Evolutionary conservation across 495 filamentous ascomycete species (phyloP), one percentile per base, ranked within the genome.

Genomic region (Parathielavia hyrcaniae): DNA sequence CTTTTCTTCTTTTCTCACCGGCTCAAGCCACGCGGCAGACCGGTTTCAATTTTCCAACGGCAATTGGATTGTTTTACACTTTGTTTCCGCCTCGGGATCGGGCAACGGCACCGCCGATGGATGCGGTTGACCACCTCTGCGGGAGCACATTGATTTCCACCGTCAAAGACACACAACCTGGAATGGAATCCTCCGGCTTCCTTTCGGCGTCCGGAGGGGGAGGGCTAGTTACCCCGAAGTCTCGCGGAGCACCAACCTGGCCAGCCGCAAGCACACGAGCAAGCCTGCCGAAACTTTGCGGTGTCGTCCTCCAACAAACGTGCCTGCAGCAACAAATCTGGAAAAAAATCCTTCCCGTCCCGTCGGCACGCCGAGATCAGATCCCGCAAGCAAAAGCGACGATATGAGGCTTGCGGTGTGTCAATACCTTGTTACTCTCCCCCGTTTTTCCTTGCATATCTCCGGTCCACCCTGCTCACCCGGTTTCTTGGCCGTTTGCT

Each of bases 1-100:
- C 32, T 32, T 58, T 58, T 36, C 36, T 51, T 40, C 35, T n/a
- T 44, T 58, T 39, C 26, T 59, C 49, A 48, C 54, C 45, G 54
- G 45, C 44, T 32, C 43, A 41, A 55, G 53, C 53, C 53, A 48
- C 41, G 19, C 14, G 53, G 3, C 45, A 49, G 44, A 48, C 53
- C 44, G 34, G 32, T 38, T 3, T 34, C 39, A n/a, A 19, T 4
- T 3, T 14, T 34, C 51, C 12, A 43, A 32, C 40, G 22, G 5
- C 38, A 32, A 53, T 26, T 8, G 41, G 32, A 13, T 17, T 32
- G 8, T 35, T 50, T 20, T 20, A 35, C 32, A 17, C 35, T 45
- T 44, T 32, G 23, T 9, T 44, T 44, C 30, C 30, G n/a, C 26
- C 30, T 13, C n/a, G 30, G 34, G 20, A 32, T n/a, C 44, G 20